Evolutionary conservation across 257 asterid species (phyloP).

Genomic region (Nicotiana noctiflora): DNA sequence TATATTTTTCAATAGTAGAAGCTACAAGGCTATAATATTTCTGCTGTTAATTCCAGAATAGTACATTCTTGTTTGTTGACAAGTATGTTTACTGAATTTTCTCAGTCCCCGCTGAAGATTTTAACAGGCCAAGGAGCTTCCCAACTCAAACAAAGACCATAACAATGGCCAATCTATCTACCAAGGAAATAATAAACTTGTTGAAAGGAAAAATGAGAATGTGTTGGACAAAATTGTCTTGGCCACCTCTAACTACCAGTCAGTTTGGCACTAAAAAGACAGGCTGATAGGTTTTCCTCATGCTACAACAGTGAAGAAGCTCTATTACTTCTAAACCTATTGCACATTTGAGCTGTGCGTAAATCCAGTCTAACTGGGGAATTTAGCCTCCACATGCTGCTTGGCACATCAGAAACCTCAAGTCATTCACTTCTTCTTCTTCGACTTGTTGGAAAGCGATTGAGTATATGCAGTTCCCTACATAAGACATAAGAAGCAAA

Average conservation of each 20-base stretch:
- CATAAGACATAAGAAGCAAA: conserved; percentile 10
- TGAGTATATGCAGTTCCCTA: conserved; percentile 86
- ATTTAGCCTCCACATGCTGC: neutral
- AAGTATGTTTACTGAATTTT: neutral
- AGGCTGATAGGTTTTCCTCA: conserved; percentile 14
- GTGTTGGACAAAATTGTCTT: conserved; percentile 41
- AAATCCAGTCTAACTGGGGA: conserved; percentile 13
- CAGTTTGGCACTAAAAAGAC: conserved; percentile 13
- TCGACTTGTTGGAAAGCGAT: conserved; percentile 46
- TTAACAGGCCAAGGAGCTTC: neutral
- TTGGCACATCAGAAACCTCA: conserved; percentile 14
- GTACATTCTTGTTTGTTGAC: neutral
- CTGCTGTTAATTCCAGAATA: neutral
- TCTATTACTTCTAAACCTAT: conserved; percentile 10
- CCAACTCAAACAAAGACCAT: neutral
- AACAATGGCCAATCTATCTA: neutral
- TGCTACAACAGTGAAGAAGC: conserved; percentile 47
- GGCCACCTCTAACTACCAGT: conserved; percentile 24
- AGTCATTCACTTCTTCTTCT: conserved; percentile 78
- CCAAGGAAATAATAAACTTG: neutral
- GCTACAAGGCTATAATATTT: neutral
- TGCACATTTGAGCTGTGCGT: conserved; percentile 13
- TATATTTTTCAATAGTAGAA: neutral
- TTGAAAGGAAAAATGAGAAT: conserved; percentile 1
- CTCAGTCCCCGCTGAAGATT: neutral